These are phyloP conservation scores for Hypoxylon rubiginosum DNA, from an alignment of 2,329 filamentous ascomycete genomes.

Conservation along the genomic window DNA sequence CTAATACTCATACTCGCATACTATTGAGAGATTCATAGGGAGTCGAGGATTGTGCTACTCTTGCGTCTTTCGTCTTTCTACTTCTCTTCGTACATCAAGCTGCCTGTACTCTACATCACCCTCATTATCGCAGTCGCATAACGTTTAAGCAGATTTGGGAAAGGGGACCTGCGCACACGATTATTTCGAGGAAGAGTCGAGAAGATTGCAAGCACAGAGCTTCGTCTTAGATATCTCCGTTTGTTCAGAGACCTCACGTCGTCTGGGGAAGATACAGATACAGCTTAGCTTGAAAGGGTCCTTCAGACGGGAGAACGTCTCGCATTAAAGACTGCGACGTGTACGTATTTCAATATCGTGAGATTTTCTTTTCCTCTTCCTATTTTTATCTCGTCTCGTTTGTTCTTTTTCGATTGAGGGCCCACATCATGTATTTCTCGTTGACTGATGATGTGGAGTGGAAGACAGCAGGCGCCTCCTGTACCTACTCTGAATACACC, in stretches of 20 bases:
- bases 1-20: slow-evolving; percentile 40
- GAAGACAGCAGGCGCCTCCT: slow-evolving; percentile 56
- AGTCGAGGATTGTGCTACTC: slow-evolving; percentile 36
- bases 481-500: slow-evolving; percentile 59
- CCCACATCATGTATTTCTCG: slow-evolving; percentile 47
- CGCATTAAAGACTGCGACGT: slow-evolving; percentile 56
- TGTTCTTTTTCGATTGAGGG: slow-evolving; percentile 38
- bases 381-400: slow-evolving; percentile 50
- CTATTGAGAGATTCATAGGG: slow-evolving; percentile 39
- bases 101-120: slow-evolving; percentile 47
- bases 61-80: slow-evolving; percentile 31
- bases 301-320: slow-evolving; percentile 37
- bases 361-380: slow-evolving; percentile 51
- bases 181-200: slow-evolving; percentile 38
- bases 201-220: slow-evolving; percentile 72
- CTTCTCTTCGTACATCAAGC: slow-evolving; percentile 37
- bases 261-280: slow-evolving; percentile 30
- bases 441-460: slow-evolving; percentile 55
- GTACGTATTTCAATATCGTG: slow-evolving; percentile 68
- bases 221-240: slow-evolving; percentile 66
- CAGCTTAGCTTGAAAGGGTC: slow-evolving; percentile 32
- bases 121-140: slow-evolving; percentile 38
- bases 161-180: slow-evolving; percentile 24
- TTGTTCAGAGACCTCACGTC: slow-evolving; percentile 47
- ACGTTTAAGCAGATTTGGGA: slow-evolving; percentile 25